These are phyloP conservation scores for Vachellia pachyceras DNA, from an alignment of 306 rosid genomes.

Conservation along the genomic window DNA sequence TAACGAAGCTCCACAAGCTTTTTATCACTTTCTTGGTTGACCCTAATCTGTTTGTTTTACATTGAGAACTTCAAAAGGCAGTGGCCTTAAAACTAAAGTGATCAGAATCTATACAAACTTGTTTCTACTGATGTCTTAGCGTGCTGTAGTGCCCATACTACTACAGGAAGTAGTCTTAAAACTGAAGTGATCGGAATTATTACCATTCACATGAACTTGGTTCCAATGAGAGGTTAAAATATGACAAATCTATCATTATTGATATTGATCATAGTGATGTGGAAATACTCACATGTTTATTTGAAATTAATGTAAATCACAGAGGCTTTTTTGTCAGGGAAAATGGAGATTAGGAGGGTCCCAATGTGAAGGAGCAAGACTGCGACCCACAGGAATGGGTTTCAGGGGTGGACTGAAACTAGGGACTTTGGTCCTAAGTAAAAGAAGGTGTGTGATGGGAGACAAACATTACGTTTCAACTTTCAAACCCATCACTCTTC, in stretches of 20 bases:
- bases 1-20: background rate
- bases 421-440: background rate
- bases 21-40: constrained; percentile 17
- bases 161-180: too few relatives aligned
- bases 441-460: too few relatives aligned
- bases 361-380: background rate
- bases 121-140: too few relatives aligned
- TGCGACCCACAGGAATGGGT: background rate
- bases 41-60: constrained; percentile 1
- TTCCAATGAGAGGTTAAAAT: too few relatives aligned
- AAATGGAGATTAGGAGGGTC: background rate
- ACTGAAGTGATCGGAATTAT: too few relatives aligned
- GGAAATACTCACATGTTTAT: background rate
- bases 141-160: too few relatives aligned
- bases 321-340: too few relatives aligned
- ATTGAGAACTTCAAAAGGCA: background rate
- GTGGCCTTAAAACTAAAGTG: background rate
- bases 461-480: background rate
- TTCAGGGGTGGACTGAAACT: background rate
- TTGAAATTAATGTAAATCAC: too few relatives aligned
- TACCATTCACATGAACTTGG: too few relatives aligned
- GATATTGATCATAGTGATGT: too few relatives aligned
- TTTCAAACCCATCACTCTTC: background rate
- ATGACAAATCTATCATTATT: too few relatives aligned
- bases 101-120: background rate